Evolutionary conservation across 768 basidiomycete species (phyloP), one percentile per base, ranked within the genome.

Genomic region (Pisolithus orientalis): DNA sequence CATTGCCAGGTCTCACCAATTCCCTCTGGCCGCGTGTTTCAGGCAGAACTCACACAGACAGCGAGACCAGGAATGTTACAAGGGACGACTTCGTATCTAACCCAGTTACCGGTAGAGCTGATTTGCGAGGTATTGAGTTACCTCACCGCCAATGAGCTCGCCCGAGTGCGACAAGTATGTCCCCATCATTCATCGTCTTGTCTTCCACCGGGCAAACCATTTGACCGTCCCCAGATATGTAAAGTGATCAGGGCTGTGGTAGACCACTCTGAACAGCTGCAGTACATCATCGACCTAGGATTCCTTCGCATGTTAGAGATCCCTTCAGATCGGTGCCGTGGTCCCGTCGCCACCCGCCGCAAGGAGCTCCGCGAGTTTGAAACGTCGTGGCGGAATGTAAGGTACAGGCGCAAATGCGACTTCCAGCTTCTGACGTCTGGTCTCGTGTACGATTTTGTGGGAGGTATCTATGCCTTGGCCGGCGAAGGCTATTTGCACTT

Each of bases 371-470:
- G 67, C 1, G 70, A 71, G 13, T 66, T 75, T 45, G 78, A 81
- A 61, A 55, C 63, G 14, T 73, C 72, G n/a, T 81, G 80, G 80
- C 73, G 72, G 50, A 66, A 65, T 7, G 60, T 80, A 21, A 61
- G 62, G 17, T 75, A 72, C 69, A 75, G 66, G 47, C 62, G 62
- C 45, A 62, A 65, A 4, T 67, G 70, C 54, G 69, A 63, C 17
- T 60, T 79, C 32, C 60, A 69, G 4, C 59, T 77, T 5, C 74
- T 76, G 0, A 71, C 71, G 8, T 72, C 75, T 0, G 78, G 76
- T 5, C 73, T 74, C 0, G 71, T 79, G 1, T 80, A 79, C 57
- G 77, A 80, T 53, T 78, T 80, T 58, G 68, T 71, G 4, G 76
- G 75, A 8, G 78, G 77, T 1, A 58, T 78, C 25, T 81, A 80